Base-by-base conservation (phyloP, 179 eudicot genomes). In the Camellia oleifera region DNA sequence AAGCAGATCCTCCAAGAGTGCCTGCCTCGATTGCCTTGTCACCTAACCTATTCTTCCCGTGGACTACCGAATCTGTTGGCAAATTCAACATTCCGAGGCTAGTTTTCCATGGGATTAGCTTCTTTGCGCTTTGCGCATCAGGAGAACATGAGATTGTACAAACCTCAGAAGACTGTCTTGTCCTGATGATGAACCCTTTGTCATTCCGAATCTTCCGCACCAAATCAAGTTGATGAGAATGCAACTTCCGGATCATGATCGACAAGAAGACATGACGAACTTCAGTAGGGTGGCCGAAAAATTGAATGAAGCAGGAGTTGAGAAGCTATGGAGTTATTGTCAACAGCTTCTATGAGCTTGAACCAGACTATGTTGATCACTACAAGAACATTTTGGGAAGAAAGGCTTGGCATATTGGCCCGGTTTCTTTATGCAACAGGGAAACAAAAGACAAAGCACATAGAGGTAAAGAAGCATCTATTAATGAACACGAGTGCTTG, bases 331-430 rank as follows among this genome's bases (percentile, higher is more conserved):
- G 90, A 65, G 84, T 83, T 4, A 78, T 92, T 1, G 74, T 88
- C 0, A 91, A 91, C 53, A 91, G 90, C 83, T 89, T 91, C 67
- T 84, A 88, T 53, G 94, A 89, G 84, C 87, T 92, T 4, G 94
- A 91, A 79, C 84, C 90, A 0, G 86, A 82, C 8, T 91, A 88
- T 44, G 91, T 85, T 0, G 84, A 83, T 67, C 79, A 84, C 58
- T 86, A 69, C 75, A 76, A 76, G 78, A 81, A 84, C 2, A 87
- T 83, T 0, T 53, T 87, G 84, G 87, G 86, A 18, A 84, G 82
- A 70, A 84, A 78, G 48, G 84, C 87, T 5, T 89, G 97, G 97
- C 86, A 83, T 64, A 78, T 89, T 0, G 97, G 97, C 32, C 94
- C 92, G 0, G 80, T 92, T 69, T 85, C 87, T 0, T 48, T 90